Evolutionary conservation across 257 asterid genomes (phyloP), one percentile per base, ranked within the genome.

Genomic region (Cinchona pubescens): DNA sequence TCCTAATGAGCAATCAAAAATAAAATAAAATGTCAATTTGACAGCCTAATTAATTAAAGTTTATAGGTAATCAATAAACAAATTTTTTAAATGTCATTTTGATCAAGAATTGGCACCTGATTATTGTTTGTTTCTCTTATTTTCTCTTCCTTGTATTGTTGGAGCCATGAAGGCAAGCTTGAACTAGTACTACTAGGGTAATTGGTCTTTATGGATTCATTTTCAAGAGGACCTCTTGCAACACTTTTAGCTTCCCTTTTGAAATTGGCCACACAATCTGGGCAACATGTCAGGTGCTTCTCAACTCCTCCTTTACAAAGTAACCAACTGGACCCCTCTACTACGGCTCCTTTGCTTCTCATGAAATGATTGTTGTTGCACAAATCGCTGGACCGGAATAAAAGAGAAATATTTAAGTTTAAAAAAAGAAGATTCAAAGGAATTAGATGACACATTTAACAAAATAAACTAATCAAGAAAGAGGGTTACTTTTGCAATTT

Each of bases 101-200:
- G 58, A 7, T 56, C 32, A 67, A 9, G 14, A 49, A 34, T 32
- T 37, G 23, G 32, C 34, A 89, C 96, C 91, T 89, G 85, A 72
- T 87, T 82, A 43, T 29, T 72, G 16, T 51, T 69, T 29, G 74
- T 68, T 55, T 75, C 83, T 37, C 60, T 74, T 45, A 43, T 88
- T 56, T 83, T 84, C 80, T 90, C 90, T 70, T 88, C 88, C 69
- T 88, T 90, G 87, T 85, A 89, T 74, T 88, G 85, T 66, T 87
- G 95, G 42, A 94, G 96, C 99, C 99, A 94, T 56, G 87, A 78
- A 42, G 99, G 99, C 88, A 94, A 85, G 75, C 80, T 86, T 21
- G 97, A 86, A 77, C 68, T 82, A 53, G 87, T 82, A 77, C 68
- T 82, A 53, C 86, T 82, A n/a, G 71, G 35, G 29, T 80, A 74